Conservation (phyloP, 2,329 filamentous ascomycete genomes). For the Drechslera avenae region DNA sequence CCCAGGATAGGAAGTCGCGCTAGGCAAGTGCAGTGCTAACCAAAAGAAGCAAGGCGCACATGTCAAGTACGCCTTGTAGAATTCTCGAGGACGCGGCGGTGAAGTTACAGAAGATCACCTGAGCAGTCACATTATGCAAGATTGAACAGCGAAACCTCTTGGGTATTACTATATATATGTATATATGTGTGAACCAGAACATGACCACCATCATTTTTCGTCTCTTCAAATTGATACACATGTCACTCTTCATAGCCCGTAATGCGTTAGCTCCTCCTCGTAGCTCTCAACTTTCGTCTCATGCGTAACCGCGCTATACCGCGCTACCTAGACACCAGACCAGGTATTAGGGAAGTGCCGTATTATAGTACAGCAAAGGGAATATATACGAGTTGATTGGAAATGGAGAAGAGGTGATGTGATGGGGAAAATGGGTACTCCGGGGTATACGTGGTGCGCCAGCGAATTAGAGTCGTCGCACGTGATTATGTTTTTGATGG, state of each 20-base stretch:
- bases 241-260: slow-evolving; percentile 1
- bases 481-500: not conserved
- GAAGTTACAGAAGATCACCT: not conserved
- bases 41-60: slow-evolving; percentile 6
- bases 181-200: no score
- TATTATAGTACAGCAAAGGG: slow-evolving; percentile 17
- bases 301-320: not conserved
- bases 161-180: not conserved
- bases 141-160: not conserved
- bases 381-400: not conserved
- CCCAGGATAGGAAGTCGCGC: not conserved
- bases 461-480: not conserved
- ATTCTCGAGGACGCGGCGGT: not conserved
- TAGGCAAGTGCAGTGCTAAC: slow-evolving; percentile 4
- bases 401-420: not conserved
- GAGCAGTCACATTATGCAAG: not conserved
- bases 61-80: slow-evolving; percentile 17
- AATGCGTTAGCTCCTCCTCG: not conserved
- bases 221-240: not conserved
- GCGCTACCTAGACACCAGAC: slow-evolving; percentile 13
- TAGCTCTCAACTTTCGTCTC: not conserved
- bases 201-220: not conserved
- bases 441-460: slow-evolving; percentile 8
- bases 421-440: not conserved
- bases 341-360: slow-evolving; percentile 4